Base-by-base conservation (phyloP, 176 grass and related monocot species). In the Eleusine indica region DNA sequence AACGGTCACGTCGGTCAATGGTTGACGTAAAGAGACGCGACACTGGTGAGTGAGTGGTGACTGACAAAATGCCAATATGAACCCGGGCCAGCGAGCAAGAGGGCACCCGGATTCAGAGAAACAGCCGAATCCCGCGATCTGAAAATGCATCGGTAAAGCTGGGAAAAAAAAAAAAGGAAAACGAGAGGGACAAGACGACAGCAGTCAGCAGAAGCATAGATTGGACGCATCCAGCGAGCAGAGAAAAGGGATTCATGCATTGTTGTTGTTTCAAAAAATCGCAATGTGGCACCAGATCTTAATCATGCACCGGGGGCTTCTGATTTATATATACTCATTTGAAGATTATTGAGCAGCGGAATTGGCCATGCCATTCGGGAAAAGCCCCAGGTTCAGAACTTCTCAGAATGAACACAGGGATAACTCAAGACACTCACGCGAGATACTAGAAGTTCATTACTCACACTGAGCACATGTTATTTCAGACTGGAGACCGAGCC, bases 71-170 rank as follows among this genome's bases (percentile, higher is more conserved):
- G 44, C 18, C 18, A 68, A 66, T 67, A 41, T 17, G 21, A 48
- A 71, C 65, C 44, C 25, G 46, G 61, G 46, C 6, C 70, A 80
- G 61, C 48, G 19, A 56, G 51, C 46, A 12, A 66, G 38, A 38
- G 51, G 29, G 57, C 42, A 38, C 12, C 69, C 58, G 13, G 1
- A 49, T 9, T 63, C 18, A 28, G 8, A 18, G 78, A 60, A 10
- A 48, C 29, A 35, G 25, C 4, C 32, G 15, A 42, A 63, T 77
- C 57, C 15, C 46, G 19, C 2, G 46, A 48, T 56, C 39, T 53
- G 73, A 74, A 79, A 79, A 83, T 56, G 44, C 43, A 11, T 7
- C 6, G 83, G 3, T 14, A 85, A 65, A 77, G 14, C 56, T 5
- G 49, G 14, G 16, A 17, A 15, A 14, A 41, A 25, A 25, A 22